A percentile compares a stretch with the other conserved stretches of the same genome.
Evolutionary conservation across 2,329 filamentous ascomycete genomes (phyloP).

Genomic region (Aspergillus jensenii): DNA sequence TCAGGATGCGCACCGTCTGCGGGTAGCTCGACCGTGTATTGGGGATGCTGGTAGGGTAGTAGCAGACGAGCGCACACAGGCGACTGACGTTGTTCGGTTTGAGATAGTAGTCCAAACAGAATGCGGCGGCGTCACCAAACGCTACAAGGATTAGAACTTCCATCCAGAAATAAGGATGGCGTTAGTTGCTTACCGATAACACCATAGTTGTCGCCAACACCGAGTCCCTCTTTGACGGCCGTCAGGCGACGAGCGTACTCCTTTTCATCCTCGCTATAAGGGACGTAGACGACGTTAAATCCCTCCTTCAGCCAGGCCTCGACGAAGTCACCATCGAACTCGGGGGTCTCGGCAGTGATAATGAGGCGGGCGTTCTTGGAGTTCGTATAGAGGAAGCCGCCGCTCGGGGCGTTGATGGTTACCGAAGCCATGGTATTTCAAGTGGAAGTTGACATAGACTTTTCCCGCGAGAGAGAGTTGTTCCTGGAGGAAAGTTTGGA

Average conservation of each 20-base stretch:
- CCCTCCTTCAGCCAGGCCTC: slow-evolving; percentile 61
- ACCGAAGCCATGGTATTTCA: slow-evolving; percentile 30
- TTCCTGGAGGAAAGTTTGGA: not conserved
- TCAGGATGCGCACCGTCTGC: slow-evolving; percentile 48
- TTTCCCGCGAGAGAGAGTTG: not conserved
- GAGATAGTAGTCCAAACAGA: slow-evolving; percentile 58
- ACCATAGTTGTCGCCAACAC: slow-evolving; percentile 60
- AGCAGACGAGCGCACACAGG: slow-evolving; percentile 60
- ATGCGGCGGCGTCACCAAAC: slow-evolving; percentile 61
- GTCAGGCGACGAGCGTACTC: slow-evolving; percentile 53
- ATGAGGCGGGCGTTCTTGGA: slow-evolving; percentile 33
- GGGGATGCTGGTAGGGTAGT: slow-evolving; percentile 62
- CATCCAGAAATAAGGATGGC: not conserved
- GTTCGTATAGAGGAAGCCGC: slow-evolving; percentile 34
- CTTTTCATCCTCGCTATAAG: slow-evolving; percentile 53
- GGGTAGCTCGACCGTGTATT: slow-evolving; percentile 42
- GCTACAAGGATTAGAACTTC: slow-evolving; percentile 40
- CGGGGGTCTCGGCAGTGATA: slow-evolving; percentile 33
- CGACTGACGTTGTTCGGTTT: slow-evolving; percentile 54
- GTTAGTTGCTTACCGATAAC: slow-evolving; percentile 54
- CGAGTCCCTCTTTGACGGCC: slow-evolving; percentile 54
- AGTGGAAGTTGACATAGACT: not conserved
- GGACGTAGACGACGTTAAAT: slow-evolving; percentile 59
- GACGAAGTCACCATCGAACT: slow-evolving; percentile 56
- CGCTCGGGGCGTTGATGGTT: slow-evolving; percentile 33